Percentiles rank a stretch among this genome's conserved stretches.
phyloP scores from a whole-genome alignment of 805 yeast species.

The Cyberlindnera xylosilytica region DNA sequence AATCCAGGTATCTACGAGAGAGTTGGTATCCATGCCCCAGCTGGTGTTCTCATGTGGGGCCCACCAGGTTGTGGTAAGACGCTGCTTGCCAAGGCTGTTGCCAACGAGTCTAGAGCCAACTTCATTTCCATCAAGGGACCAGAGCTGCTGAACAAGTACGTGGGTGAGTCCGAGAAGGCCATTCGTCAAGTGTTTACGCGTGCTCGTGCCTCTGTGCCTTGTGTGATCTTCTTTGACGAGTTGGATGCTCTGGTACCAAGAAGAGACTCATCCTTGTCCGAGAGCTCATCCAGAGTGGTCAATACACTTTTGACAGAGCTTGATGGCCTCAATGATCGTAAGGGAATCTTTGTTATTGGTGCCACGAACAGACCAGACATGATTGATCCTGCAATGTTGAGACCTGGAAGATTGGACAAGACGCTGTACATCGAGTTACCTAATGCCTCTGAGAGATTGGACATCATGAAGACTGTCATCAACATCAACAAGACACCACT shows the following conservation, averaged over 20 bases:
- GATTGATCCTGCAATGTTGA: slow-evolving; percentile 96
- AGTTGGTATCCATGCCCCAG: slow-evolving; percentile 95
- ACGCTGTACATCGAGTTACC: slow-evolving; percentile 91
- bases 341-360: slow-evolving; percentile 91
- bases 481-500: slow-evolving; percentile 75
- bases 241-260: slow-evolving; percentile 94
- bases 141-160: slow-evolving; percentile 88
- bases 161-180: slow-evolving; percentile 94
- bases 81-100: slow-evolving; percentile 93
- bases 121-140: slow-evolving; percentile 97
- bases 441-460: slow-evolving; percentile 68
- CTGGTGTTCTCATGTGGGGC: slow-evolving; percentile 97
- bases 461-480: slow-evolving; percentile 76
- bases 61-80: slow-evolving; percentile 99
- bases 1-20: slow-evolving; percentile 85
- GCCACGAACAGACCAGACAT: slow-evolving; percentile 98
- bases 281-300: slow-evolving; percentile 89
- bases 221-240: slow-evolving; percentile 94
- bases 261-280: slow-evolving; percentile 84
- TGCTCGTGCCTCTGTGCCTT: slow-evolving; percentile 91
- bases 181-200: slow-evolving; percentile 90
- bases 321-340: slow-evolving; percentile 90
- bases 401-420: slow-evolving; percentile 96
- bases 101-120: slow-evolving; percentile 94
- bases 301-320: slow-evolving; percentile 91